Evolutionary conservation across 2,329 filamentous ascomycete species (phyloP).

Genomic region (Lachnellula willkommii): DNA sequence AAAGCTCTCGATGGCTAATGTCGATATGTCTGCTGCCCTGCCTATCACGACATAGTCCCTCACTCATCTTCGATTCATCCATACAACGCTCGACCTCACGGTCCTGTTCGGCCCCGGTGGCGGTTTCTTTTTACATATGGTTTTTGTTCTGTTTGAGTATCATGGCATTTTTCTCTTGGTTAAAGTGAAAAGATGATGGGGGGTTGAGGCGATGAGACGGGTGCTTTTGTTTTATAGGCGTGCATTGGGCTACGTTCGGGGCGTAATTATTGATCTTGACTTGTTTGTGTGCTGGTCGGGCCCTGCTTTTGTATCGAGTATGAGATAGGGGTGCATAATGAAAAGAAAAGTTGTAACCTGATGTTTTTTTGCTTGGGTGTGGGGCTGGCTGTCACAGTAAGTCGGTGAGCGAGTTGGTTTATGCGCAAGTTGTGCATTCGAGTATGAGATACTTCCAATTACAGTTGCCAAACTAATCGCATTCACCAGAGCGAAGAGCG

Average conservation of each 20-base stretch:
- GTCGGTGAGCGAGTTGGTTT: too few relatives aligned
- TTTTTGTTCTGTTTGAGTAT: neutral
- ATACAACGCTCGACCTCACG: neutral
- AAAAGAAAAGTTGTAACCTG: neutral
- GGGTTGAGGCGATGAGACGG: neutral
- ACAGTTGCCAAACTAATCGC: too few relatives aligned
- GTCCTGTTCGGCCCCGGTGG: conserved; percentile 3
- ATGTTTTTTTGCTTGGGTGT: neutral
- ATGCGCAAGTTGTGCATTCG: too few relatives aligned
- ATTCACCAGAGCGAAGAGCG: too few relatives aligned
- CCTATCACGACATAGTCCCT: neutral
- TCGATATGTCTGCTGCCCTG: neutral
- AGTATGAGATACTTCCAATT: too few relatives aligned
- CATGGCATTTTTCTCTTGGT: neutral
- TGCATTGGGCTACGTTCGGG: neutral
- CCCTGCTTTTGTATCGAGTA: neutral
- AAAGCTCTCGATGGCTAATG: neutral
- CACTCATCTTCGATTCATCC: conserved; percentile 3
- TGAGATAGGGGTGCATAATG: neutral
- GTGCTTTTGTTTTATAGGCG: neutral
- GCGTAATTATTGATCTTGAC: neutral
- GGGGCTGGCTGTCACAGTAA: neutral
- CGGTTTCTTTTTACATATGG: neutral
- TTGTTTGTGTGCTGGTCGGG: neutral
- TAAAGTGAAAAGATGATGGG: neutral